A percentile compares a stretch with the other conserved stretches of the same genome.
Evolutionary conservation across 352 stramenopile genomes (phyloP).

Genomic region (Phytophthora fragariaefolia): DNA sequence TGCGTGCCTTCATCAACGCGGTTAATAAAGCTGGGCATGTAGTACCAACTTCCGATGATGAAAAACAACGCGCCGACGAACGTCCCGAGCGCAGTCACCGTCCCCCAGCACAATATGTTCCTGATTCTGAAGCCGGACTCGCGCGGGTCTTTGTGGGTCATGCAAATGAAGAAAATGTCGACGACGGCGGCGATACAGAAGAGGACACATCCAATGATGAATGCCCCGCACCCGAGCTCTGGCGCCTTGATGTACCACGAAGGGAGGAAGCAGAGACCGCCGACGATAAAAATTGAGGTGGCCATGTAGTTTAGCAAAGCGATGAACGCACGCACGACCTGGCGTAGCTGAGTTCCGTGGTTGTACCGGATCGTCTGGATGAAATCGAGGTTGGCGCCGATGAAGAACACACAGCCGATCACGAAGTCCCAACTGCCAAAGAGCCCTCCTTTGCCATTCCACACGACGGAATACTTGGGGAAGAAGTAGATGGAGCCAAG

Average conservation of each 20-base stretch:
- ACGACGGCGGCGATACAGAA: conserved; percentile 64
- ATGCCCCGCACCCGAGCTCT: conserved; percentile 66
- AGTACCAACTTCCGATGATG: conserved; percentile 74
- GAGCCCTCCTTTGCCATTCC: conserved; percentile 53
- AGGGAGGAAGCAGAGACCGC: conserved; percentile 72
- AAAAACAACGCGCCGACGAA: conserved; percentile 66
- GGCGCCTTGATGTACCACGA: conserved; percentile 63
- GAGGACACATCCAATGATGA: conserved; percentile 65
- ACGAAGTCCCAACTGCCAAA: conserved; percentile 72
- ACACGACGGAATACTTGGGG: conserved; percentile 67
- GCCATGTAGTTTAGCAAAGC: conserved; percentile 64
- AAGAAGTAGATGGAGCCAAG: conserved; percentile 75
- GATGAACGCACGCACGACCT: conserved; percentile 61
- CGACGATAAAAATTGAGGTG: conserved; percentile 65
- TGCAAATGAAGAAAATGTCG: conserved; percentile 60
- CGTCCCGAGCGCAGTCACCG: conserved; percentile 47
- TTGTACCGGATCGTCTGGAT: conserved; percentile 63
- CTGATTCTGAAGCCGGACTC: conserved; percentile 41
- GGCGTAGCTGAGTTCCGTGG: conserved; percentile 40
- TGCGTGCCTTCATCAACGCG: conserved; percentile 52
- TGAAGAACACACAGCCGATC: conserved; percentile 66
- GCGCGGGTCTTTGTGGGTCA: conserved; percentile 54
- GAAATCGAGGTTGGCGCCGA: conserved; percentile 68
- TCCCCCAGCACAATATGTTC: conserved; percentile 62
- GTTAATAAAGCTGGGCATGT: conserved; percentile 69